phyloP scores from a whole-genome alignment of 306 rosid genomes.

The Malus orientalis region DNA sequence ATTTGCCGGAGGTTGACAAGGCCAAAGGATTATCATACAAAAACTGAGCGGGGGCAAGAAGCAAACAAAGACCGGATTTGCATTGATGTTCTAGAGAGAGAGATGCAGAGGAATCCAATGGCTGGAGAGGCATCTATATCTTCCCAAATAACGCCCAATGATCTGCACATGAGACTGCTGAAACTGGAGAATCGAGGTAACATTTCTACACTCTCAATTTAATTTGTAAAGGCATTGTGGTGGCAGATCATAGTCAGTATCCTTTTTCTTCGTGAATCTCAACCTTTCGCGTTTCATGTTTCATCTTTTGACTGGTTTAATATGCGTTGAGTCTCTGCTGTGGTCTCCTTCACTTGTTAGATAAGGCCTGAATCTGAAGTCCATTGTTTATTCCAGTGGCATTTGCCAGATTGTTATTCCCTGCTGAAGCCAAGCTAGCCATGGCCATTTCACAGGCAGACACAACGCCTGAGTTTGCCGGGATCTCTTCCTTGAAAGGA shows the following conservation, averaged over 20 bases:
- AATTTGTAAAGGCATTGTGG: not conserved
- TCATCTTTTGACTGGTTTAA: not conserved
- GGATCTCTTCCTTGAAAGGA: slow-evolving; percentile 16
- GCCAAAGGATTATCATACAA: slow-evolving; percentile 39
- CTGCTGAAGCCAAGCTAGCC: slow-evolving; percentile 39
- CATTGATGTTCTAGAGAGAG: slow-evolving; percentile 44
- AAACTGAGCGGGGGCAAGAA: slow-evolving; percentile 33
- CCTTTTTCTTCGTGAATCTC: not conserved
- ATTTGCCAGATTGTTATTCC: slow-evolving; percentile 41
- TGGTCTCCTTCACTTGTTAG: not conserved
- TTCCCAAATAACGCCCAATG: slow-evolving; percentile 29
- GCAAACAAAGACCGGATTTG: slow-evolving; percentile 38
- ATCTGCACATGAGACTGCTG: slow-evolving; percentile 32
- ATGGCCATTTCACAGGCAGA: slow-evolving; percentile 37
- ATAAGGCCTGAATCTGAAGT: not conserved
- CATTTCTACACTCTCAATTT: not conserved
- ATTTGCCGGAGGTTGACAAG: slow-evolving; percentile 43
- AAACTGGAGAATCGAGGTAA: slow-evolving; percentile 49
- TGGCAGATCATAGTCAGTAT: too few species aligned
- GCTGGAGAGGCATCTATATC: slow-evolving; percentile 18
- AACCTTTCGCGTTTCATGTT: not conserved
- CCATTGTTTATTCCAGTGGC: slow-evolving; percentile 28
- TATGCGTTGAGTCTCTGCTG: not conserved
- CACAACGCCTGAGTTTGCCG: slow-evolving; percentile 24
- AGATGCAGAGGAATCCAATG: slow-evolving; percentile 32